Evolutionary conservation across 805 yeast species (phyloP), one percentile per base, ranked within the genome.

Genomic region (Cyberlindnera maclurae): DNA sequence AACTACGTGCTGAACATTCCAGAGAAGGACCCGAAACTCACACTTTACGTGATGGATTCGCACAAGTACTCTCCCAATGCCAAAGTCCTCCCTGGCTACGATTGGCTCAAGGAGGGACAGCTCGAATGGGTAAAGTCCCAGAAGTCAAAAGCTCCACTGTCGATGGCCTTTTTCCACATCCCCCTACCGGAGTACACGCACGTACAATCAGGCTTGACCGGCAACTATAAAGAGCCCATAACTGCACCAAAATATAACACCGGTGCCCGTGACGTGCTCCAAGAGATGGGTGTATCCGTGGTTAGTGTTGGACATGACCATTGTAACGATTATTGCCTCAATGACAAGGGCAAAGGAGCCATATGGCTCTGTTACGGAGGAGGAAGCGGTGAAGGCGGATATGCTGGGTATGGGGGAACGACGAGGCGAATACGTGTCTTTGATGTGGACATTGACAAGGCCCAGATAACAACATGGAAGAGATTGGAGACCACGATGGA

Each of bases 281-380:
- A 70, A 6, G 63, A 71, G n/a, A 45, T 84, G 8, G 94, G 90
- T 0, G 88, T 93, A 1, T 64, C 73, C 24, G 86, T 85, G 0
- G 75, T 79, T 0, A 68, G 82, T 39, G 95, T 85, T 12, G 98
- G 98, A 0, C 98, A 93, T 58, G 98, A 93, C 54, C 98, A 93
- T 58, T 84, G 87, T 50, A 93, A 93, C 59, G 97, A 93, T 55
- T 93, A 74, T 57, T 93, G 98, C 60, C 61, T 85, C 42, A 60
- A 69, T 37, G 82, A 83, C 47, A 37, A 44, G 24, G 45, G 68
- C 40, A 36, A 39, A 3, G 29, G 36, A 15, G 38, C 39, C 22
- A 60, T 82, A 26, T 86, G 95, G 95, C 63, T 93, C 26, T 93
- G 98, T 54, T 88, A 87, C 55, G 98, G 96, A 4, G 98, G 98